Conservation (phyloP, 2,329 filamentous ascomycete species). For the Sclerotinia minor region DNA sequence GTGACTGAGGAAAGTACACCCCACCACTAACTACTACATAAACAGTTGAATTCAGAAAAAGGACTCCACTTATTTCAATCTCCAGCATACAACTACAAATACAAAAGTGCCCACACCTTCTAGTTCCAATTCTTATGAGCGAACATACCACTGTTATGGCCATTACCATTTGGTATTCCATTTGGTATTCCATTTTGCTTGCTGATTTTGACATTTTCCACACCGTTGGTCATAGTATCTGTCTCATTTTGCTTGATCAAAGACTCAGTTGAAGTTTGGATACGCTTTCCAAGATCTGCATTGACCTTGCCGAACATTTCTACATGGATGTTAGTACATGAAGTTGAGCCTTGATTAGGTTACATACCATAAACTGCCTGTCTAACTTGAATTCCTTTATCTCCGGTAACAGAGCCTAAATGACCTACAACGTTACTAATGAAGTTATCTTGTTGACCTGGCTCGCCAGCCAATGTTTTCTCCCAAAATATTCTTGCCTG, state of each 20-base stretch:
- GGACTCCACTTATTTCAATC: not conserved
- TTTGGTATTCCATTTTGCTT: not conserved
- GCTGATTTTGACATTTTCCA: not conserved
- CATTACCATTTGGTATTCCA: constrained; percentile 1
- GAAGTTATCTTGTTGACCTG: constrained; percentile 26
- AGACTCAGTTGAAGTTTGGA: constrained; percentile 14
- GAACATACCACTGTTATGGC: constrained; percentile 18
- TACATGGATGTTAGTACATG: not conserved
- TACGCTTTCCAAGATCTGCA: not conserved
- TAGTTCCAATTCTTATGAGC: constrained; percentile 16
- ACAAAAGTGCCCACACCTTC: not conserved
- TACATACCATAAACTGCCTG: constrained; percentile 54
- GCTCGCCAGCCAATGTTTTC: constrained; percentile 10
- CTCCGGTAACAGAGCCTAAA: constrained; percentile 53
- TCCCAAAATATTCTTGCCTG: constrained; percentile 44
- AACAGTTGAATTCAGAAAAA: not conserved
- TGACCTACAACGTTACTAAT: constrained; percentile 43
- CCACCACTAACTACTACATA: not conserved
- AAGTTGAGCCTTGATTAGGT: not conserved
- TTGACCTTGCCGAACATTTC: constrained; percentile 19
- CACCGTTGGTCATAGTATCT: not conserved
- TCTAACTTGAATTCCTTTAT: not conserved
- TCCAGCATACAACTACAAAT: not conserved
- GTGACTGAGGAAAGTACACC: not conserved
- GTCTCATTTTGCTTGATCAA: not conserved